These are phyloP conservation scores for Trichoderma afroharzianum DNA, from an alignment of 2,329 filamentous ascomycete genomes.

Conservation along the genomic window DNA sequence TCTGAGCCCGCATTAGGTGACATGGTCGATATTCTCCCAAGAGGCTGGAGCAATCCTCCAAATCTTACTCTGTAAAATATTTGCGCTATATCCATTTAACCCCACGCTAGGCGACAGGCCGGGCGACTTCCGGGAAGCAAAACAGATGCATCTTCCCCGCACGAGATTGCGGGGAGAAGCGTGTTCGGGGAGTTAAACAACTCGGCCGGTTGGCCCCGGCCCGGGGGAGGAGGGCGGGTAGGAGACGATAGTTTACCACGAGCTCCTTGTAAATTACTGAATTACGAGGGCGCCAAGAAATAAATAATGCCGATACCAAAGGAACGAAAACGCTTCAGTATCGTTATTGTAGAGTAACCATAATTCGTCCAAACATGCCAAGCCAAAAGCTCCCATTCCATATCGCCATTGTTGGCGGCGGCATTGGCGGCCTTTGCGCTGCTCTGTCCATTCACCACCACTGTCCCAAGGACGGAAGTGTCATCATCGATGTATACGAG, in stretches of 20 bases:
- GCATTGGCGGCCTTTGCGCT: constrained; percentile 13
- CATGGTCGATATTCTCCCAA: neutral
- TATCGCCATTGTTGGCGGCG: constrained; percentile 10
- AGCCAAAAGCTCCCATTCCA: constrained; percentile 10
- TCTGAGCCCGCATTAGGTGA: neutral
- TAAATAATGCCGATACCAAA: neutral
- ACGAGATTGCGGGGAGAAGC: neutral
- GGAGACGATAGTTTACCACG: neutral
- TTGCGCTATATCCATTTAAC: neutral
- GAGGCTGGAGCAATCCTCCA: no score
- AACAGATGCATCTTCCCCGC: neutral
- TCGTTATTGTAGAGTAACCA: neutral
- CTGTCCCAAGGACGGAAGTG: constrained; percentile 9
- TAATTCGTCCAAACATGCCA: neutral
- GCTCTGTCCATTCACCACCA: constrained; percentile 4
- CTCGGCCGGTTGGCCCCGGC: neutral
- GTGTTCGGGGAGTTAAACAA: neutral
- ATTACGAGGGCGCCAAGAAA: neutral
- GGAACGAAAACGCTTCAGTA: neutral
- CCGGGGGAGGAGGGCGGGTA: neutral
- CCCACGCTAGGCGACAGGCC: neutral
- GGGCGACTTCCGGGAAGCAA: neutral
- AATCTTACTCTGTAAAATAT: neutral
- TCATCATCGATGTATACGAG: constrained; percentile 4
- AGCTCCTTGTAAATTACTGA: neutral